These are phyloP conservation scores for Gymnopus androsaceus DNA, from an alignment of 1,284 basidiomycete species.

Conservation along the genomic window DNA sequence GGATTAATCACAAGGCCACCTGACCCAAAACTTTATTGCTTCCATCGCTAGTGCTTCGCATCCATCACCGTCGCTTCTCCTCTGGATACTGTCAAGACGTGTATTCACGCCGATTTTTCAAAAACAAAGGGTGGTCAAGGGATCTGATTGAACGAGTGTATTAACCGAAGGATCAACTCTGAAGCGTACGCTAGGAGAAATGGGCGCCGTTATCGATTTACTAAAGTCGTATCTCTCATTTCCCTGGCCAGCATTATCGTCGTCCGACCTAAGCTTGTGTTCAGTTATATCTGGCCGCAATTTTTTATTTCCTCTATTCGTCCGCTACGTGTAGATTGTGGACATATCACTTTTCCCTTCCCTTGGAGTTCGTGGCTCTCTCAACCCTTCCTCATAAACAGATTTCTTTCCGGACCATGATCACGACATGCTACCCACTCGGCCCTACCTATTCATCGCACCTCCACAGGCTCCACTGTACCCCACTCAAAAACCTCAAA, in stretches of 20 bases:
- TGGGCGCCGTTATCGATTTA: background rate
- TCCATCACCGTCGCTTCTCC: slow-evolving; percentile 93
- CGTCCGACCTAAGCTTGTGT: slow-evolving; percentile 96
- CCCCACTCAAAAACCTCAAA: no score
- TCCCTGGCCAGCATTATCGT: slow-evolving; percentile 87
- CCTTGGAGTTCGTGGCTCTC: background rate
- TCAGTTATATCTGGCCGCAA: slow-evolving; percentile 97
- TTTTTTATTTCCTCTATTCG: slow-evolving; percentile 93
- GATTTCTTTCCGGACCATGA: no score
- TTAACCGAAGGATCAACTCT: slow-evolving; percentile 89
- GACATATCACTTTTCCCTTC: background rate
- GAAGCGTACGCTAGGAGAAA: slow-evolving; percentile 67
- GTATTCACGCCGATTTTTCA: slow-evolving; percentile 98
- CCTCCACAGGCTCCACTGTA: no score
- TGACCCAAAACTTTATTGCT: no score
- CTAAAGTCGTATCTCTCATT: slow-evolving; percentile 1
- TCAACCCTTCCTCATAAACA: background rate
- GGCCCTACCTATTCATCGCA: no score
- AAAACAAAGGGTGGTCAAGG: slow-evolving; percentile 87
- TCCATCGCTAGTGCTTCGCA: slow-evolving; percentile 92
- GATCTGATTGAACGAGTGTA: slow-evolving; percentile 90
- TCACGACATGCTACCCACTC: no score
- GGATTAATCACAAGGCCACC: no score
- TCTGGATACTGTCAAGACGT: slow-evolving; percentile 96
- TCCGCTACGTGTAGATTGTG: slow-evolving; percentile 72